Conservation (phyloP, 495 filamentous ascomycete genomes). For the Neurospora sp. region DNA sequence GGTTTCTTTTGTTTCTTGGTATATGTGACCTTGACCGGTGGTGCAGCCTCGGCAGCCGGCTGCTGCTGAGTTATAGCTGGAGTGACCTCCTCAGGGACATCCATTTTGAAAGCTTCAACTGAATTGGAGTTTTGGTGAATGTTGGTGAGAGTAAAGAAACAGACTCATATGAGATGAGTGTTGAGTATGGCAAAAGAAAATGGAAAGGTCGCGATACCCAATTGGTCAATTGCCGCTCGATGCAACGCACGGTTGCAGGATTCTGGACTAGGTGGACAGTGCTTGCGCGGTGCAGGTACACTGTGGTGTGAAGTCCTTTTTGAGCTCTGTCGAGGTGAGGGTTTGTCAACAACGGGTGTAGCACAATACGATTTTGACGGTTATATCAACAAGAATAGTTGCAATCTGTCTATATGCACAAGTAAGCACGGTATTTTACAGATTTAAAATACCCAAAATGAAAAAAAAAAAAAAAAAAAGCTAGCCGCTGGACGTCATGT, state of each 20-base stretch:
- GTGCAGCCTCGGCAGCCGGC: too few species aligned
- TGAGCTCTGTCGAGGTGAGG: neutral
- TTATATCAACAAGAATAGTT: neutral
- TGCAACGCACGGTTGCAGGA: neutral
- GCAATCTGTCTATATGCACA: neutral
- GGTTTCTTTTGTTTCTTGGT: neutral
- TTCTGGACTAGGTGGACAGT: neutral
- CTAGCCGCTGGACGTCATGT: neutral
- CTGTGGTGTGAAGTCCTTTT: neutral
- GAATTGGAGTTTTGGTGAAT: neutral
- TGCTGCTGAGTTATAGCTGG: neutral
- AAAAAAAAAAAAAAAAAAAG: neutral
- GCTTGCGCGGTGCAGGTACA: neutral
- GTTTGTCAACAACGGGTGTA: neutral
- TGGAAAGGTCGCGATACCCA: neutral
- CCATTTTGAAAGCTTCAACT: neutral
- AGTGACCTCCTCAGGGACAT: neutral
- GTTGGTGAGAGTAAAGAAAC: neutral
- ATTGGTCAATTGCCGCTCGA: neutral
- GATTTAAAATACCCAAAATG: neutral
- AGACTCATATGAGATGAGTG: neutral
- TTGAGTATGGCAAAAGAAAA: neutral
- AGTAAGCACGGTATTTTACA: neutral
- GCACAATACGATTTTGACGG: neutral
- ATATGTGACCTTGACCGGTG: too few species aligned